Base-by-base conservation (phyloP, 495 filamentous ascomycete genomes). In the Penicillium samsonianum region DNA sequence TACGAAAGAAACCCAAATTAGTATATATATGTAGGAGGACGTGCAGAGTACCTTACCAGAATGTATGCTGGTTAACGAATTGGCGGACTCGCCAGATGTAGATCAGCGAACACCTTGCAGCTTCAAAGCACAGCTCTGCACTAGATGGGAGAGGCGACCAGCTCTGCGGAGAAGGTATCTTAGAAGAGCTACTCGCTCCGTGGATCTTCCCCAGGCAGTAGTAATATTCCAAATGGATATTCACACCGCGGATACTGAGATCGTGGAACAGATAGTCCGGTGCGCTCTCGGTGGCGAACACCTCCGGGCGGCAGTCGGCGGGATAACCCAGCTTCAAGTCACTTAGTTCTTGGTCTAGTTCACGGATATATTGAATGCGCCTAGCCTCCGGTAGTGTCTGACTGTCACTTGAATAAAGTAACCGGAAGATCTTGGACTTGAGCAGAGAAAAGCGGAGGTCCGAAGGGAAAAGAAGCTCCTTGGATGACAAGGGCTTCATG, bases 181-280 rank as follows among this genome's bases (percentile, higher is more conserved):
- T 58, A 28, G 16, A 47, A 5, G 53, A 48, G 31, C 40, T 53
- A 31, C 45, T 62, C 9, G 68, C 65, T 19, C 62, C 67, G 46
- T 71, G 68, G 25, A 73, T 70, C 33, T 60, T 67, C 3, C 60
- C 55, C 1, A 73, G 38, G 28, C 64, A 65, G 41, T 58, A 63
- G 25, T 69, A 71, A 44, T 72, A 72, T 43, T 73, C 69, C 38
- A 71, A 44, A 33, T 69, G 68, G 3, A 71, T 47, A 28, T 55
- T 67, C 4, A 67, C 60, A 4, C 70, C 70, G 0, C 70, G 64
- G 16, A 71, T 46, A 33, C 65, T 67, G n/a, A 71, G 56, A 53
- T 73, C 65, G 20, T 67, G 70, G 19, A 69, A 62, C 5, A 58
- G 26, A 22, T 67, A 67, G n/a, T 67, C 51, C 2, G 70, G 65